These are phyloP conservation scores for Calonectria hongkongensis DNA, from an alignment of 2,329 filamentous ascomycete species.

Conservation along the genomic window DNA sequence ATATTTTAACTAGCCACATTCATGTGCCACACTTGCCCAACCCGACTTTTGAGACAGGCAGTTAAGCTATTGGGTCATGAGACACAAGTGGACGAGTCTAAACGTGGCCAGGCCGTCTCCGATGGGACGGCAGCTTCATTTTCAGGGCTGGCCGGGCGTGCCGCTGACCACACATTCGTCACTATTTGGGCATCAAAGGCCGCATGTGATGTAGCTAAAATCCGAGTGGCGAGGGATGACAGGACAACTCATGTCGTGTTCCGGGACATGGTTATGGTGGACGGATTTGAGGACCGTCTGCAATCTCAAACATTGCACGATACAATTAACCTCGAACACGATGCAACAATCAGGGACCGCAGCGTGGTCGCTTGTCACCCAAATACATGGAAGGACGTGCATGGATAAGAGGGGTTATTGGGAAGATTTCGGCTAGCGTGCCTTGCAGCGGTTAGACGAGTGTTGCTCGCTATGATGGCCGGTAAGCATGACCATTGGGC, in stretches of 20 bases:
- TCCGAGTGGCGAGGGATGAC: not conserved
- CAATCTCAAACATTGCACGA: not conserved
- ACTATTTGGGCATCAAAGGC: not conserved
- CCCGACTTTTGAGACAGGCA: not conserved
- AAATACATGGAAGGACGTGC: not conserved
- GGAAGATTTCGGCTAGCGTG: not conserved
- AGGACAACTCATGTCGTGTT: not conserved
- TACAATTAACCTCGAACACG: not conserved
- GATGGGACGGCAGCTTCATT: not conserved
- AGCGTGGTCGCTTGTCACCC: not conserved
- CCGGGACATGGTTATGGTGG: not conserved
- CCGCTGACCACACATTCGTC: slow-evolving; percentile 11
- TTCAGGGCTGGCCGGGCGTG: not conserved
- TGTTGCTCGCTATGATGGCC: too few species aligned
- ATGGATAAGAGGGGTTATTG: not conserved
- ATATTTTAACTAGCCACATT: not conserved
- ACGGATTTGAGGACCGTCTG: not conserved
- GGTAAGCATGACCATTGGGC: not conserved
- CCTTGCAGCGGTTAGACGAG: slow-evolving; percentile 10
- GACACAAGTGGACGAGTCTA: not conserved
- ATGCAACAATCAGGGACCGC: not conserved
- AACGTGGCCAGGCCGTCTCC: not conserved
- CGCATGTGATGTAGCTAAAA: too few species aligned
- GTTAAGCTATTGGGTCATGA: slow-evolving; percentile 1
- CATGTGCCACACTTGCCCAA: slow-evolving; percentile 5